phyloP scores from a whole-genome alignment of 2,329 filamentous ascomycete species.

The Xylariaceae sp. region DNA sequence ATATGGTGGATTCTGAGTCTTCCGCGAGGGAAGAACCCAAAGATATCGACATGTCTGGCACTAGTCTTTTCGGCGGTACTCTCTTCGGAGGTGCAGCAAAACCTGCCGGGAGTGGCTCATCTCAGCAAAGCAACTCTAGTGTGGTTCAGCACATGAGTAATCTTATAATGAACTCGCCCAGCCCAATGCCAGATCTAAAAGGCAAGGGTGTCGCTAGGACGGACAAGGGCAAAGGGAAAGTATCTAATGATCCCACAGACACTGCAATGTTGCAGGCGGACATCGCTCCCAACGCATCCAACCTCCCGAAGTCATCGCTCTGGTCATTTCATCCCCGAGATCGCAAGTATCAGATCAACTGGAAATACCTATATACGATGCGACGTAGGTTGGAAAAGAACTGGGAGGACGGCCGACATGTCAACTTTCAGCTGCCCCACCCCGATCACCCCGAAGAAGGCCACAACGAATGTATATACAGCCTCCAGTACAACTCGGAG shows the following conservation, averaged over 20 bases:
- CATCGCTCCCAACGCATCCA: constrained; percentile 10
- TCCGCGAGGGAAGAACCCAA: constrained; percentile 19
- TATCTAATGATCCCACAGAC: constrained; percentile 17
- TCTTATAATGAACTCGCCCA: constrained; percentile 31
- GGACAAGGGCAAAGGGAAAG: constrained; percentile 34
- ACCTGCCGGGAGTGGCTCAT: constrained; percentile 21
- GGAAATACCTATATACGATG: constrained; percentile 90
- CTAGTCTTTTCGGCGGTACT: constrained; percentile 24
- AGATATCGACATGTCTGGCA: constrained; percentile 18
- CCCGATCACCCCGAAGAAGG: constrained; percentile 75
- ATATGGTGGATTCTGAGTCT: constrained; percentile 40
- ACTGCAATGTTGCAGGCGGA: constrained; percentile 7
- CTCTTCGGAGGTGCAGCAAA: constrained; percentile 20
- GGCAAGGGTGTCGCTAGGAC: constrained; percentile 13
- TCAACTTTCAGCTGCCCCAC: constrained; percentile 87
- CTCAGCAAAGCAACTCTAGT: constrained; percentile 21
- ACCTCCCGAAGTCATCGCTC: constrained; percentile 39
- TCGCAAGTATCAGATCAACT: constrained; percentile 67
- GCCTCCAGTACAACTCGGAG: constrained; percentile 80
- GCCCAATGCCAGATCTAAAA: constrained; percentile 27
- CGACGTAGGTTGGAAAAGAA: constrained; percentile 81
- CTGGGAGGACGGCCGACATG: constrained; percentile 79
- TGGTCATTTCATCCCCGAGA: constrained; percentile 47
- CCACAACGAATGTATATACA: constrained; percentile 91
- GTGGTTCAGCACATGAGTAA: constrained; percentile 26